Evolutionary conservation across 768 basidiomycete species (phyloP).

Genomic region (Podaxis mareebaensis): DNA sequence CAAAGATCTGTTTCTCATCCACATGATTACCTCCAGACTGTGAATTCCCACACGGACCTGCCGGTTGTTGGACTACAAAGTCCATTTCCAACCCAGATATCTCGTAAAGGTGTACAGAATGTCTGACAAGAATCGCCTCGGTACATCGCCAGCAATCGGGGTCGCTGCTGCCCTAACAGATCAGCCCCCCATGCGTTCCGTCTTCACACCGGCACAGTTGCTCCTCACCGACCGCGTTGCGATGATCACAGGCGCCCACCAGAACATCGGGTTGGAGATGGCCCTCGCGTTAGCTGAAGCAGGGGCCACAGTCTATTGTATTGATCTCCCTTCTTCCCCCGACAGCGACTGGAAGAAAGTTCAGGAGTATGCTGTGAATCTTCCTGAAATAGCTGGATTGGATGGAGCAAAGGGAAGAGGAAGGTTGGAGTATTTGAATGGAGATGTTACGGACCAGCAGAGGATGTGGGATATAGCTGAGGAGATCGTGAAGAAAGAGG

Average conservation of each 20-base stretch:
- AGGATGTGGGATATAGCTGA: slow-evolving; percentile 47
- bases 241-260: slow-evolving; percentile 62
- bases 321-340: slow-evolving; percentile 56
- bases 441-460: slow-evolving; percentile 58
- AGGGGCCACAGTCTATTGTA: slow-evolving; percentile 48
- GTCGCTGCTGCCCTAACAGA: not conserved
- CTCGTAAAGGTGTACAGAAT: not conserved
- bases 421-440: slow-evolving; percentile 47
- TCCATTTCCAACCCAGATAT: too few relatives aligned
- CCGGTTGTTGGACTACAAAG: too few relatives aligned
- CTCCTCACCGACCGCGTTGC: slow-evolving; percentile 55
- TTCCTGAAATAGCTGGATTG: slow-evolving; percentile 22
- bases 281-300: slow-evolving; percentile 54
- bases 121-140: not conserved
- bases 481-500: slow-evolving; percentile 57
- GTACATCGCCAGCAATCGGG: not conserved
- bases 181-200: not conserved
- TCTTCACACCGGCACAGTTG: slow-evolving; percentile 33
- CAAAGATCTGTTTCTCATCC: not conserved
- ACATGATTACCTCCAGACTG: not conserved
- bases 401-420: slow-evolving; percentile 23
- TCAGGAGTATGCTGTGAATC: slow-evolving; percentile 39
- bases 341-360: slow-evolving; percentile 50
- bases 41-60: not conserved
- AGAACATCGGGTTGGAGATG: slow-evolving; percentile 81